Conservation (phyloP, 495 filamentous ascomycete genomes). For the Neurospora sp. region DNA sequence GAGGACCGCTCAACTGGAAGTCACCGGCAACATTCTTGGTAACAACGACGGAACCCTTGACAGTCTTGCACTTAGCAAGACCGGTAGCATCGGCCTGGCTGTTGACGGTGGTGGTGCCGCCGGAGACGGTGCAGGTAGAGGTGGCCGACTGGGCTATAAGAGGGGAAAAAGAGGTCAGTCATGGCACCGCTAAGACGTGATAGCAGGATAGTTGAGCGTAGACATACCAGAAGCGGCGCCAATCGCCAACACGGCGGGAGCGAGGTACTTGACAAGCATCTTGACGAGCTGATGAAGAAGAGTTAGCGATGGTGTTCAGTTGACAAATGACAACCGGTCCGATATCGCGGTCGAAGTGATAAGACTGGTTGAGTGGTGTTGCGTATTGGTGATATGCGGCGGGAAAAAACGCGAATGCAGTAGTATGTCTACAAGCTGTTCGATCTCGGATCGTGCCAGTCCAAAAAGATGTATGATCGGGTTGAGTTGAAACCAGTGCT, state of each 20-base stretch:
- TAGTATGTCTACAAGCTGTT: conserved; percentile 13
- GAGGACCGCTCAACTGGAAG: conserved; percentile 47
- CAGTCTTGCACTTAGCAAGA: conserved; percentile 54
- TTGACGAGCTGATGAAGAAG: conserved; percentile 28
- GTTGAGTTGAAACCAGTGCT: not conserved
- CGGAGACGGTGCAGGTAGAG: conserved; percentile 29
- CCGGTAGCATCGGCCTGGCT: conserved; percentile 62
- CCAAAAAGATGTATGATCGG: conserved; percentile 12
- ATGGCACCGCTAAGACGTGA: conserved; percentile 1
- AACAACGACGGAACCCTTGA: conserved; percentile 63
- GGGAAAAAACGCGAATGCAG: conserved; percentile 10
- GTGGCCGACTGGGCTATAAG: conserved; percentile 33
- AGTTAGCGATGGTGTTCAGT: conserved; percentile 7
- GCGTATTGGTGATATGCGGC: conserved; percentile 1
- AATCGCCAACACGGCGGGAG: conserved; percentile 65
- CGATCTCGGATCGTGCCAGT: conserved; percentile 7
- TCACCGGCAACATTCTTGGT: conserved; percentile 37
- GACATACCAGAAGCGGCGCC: conserved; percentile 57
- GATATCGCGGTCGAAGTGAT: not conserved
- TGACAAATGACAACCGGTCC: conserved; percentile 3
- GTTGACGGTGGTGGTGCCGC: conserved; percentile 44
- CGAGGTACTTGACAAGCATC: conserved; percentile 69
- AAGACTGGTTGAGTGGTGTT: not conserved
- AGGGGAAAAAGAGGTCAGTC: conserved; percentile 16
- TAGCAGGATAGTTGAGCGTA: not conserved